phyloP scores from a whole-genome alignment of 73 alveolate species.

The Tetrahymena malaccensis region DNA sequence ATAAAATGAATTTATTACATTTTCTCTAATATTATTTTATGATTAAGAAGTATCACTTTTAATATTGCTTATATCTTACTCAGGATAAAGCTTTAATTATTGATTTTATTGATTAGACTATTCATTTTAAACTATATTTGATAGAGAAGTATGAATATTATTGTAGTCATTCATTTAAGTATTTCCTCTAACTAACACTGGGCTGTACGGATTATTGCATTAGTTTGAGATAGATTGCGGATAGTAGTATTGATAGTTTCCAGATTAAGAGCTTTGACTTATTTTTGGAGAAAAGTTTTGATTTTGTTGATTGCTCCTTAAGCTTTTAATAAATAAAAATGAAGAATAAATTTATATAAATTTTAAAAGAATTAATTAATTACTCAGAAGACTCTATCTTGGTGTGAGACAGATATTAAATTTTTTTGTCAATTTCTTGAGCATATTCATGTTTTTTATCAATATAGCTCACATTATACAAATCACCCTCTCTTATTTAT shows the following conservation, averaged over 20 bases:
- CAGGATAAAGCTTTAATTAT: not conserved
- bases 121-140: not conserved
- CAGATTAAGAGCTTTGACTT: not conserved
- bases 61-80: not conserved
- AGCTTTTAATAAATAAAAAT: not conserved
- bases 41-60: not conserved
- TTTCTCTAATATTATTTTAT: not conserved
- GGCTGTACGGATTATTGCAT: not conserved
- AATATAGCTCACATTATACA: not conserved
- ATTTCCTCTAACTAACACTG: not conserved
- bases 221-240: not conserved
- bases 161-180: not conserved
- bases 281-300: not conserved
- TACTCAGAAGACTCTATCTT: not conserved
- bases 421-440: not conserved
- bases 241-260: not conserved
- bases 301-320: not conserved
- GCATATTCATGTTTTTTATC: not conserved
- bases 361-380: not conserved
- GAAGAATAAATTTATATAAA: not conserved
- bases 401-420: not conserved
- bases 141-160: not conserved
- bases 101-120: not conserved
- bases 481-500: not conserved
- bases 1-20: not conserved